Base-by-base conservation (phyloP, 2,329 filamentous ascomycete species). In the Fusarium fujikuroi region DNA sequence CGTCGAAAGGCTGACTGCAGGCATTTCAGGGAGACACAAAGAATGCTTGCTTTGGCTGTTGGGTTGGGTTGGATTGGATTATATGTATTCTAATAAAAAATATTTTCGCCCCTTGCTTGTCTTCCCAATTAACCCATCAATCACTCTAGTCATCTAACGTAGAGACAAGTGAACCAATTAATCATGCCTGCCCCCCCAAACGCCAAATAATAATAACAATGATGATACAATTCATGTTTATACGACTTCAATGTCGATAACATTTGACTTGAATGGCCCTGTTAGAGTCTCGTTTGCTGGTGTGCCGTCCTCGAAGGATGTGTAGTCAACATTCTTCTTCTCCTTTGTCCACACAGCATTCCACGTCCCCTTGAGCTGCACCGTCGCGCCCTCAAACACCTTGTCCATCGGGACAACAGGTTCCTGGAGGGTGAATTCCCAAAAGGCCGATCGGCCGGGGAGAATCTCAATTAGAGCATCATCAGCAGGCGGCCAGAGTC, bases 401-500 rank as follows among this genome's bases (percentile, higher is more conserved):
- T 76, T 74, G 18, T 81, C 80, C 36, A 81, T 63, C 4, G 82
- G 79, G 19, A 85, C 78, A 6, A 82, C 70, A 7, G 80, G 79
- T 28, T 80, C 82, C 39, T 78, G 79, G n/a, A 86, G 75, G 25
- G 81, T 76, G 15, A 85, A 64, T 52, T 83, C 80, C 34, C 80
- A 79, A 65, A 78, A 77, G 23, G 71, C 72, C 34, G 77, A 82
- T 68, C 80, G 77, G 2, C 84, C 83, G 11, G 84, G 77, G 32
- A 73, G 79, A 42, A 86, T 79, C 37, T 81, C 82, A 67, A 85
- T 71, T 36, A 85, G 78, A 7, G 79, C 79, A 5, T 85, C 83
- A 18, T 73, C 75, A 9, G 69, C 74, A 1, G 84, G 84, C 8
- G 85, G 85, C 83, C 84, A 83, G 47, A 81, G 72, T 18, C 85